Conservation (phyloP, 441 rosid genomes). For the Adansonia gregorii region DNA sequence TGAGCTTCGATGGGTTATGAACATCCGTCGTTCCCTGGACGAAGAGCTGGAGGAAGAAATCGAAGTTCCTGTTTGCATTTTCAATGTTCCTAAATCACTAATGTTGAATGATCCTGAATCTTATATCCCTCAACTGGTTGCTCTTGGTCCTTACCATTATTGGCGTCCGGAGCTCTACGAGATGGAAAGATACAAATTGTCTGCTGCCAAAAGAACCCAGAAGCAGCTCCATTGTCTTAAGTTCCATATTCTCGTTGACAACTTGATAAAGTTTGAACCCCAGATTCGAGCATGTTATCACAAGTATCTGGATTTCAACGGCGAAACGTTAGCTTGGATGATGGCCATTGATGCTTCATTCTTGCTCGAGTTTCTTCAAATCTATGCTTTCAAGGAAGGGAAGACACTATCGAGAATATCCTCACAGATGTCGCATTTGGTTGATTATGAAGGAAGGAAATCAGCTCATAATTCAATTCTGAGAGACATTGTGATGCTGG, state of each 20-base stretch:
- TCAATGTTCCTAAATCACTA: background rate
- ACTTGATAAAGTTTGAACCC: slow-evolving; percentile 1
- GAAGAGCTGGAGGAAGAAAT: slow-evolving; percentile 15
- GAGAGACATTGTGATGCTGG: slow-evolving; percentile 54
- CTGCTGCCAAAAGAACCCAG: background rate
- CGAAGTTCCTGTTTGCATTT: slow-evolving; percentile 1
- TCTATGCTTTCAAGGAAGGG: slow-evolving; percentile 37
- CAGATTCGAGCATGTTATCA: slow-evolving; percentile 16
- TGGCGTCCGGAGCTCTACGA: slow-evolving; percentile 4
- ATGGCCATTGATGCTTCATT: slow-evolving; percentile 17
- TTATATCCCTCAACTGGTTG: slow-evolving; percentile 3
- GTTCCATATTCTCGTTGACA: slow-evolving; percentile 3
- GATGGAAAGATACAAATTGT: slow-evolving; percentile 11
- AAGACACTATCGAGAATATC: slow-evolving; percentile 27
- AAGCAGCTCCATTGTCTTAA: background rate
- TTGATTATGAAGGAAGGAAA: slow-evolving; percentile 46
- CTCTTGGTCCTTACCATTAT: slow-evolving; percentile 16
- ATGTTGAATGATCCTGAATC: slow-evolving; percentile 11
- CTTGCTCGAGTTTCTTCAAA: slow-evolving; percentile 13
- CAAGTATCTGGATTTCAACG: slow-evolving; percentile 5
- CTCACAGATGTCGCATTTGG: slow-evolving; percentile 47
- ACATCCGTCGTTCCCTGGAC: slow-evolving; percentile 8
- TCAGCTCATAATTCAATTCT: slow-evolving; percentile 58
- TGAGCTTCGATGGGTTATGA: slow-evolving; percentile 5
- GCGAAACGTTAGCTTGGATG: slow-evolving; percentile 17